Evolutionary conservation across 176 grass and related monocot species (phyloP).

Genomic region (Rhynchospora tenuis): DNA sequence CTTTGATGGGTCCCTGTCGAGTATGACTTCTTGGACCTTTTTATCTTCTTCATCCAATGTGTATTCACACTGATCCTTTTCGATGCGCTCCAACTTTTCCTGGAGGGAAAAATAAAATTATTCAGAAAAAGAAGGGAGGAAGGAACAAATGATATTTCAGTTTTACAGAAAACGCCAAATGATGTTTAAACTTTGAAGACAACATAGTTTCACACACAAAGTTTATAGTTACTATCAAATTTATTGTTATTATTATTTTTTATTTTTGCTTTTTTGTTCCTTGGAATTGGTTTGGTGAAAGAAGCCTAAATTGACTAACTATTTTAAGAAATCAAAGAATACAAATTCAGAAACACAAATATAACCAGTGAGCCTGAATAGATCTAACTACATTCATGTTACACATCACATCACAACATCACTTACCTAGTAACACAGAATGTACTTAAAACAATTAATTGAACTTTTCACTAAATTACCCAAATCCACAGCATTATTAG

Average conservation of each 20-base stretch:
- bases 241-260: too few relatives aligned
- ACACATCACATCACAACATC: neutral
- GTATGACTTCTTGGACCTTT: slow-evolving; percentile 72
- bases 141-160: neutral
- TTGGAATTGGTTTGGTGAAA: neutral
- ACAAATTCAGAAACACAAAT: neutral
- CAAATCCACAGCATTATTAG: neutral
- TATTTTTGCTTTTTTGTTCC: neutral
- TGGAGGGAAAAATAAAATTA: slow-evolving; percentile 23
- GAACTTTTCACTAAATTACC: neutral
- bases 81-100: slow-evolving; percentile 78
- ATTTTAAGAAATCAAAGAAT: neutral
- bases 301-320: neutral
- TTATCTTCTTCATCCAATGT: slow-evolving; percentile 93
- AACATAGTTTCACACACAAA: neutral
- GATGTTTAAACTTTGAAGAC: neutral
- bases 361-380: neutral
- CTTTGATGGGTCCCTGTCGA: slow-evolving; percentile 53
- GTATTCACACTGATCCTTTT: slow-evolving; percentile 90
- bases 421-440: neutral
- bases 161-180: neutral
- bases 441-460: neutral
- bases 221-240: neutral
- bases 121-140: neutral
- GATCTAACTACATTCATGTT: neutral